Conservation (phyloP, 2,329 filamentous ascomycete genomes). For the Aspergillus jensenii region DNA sequence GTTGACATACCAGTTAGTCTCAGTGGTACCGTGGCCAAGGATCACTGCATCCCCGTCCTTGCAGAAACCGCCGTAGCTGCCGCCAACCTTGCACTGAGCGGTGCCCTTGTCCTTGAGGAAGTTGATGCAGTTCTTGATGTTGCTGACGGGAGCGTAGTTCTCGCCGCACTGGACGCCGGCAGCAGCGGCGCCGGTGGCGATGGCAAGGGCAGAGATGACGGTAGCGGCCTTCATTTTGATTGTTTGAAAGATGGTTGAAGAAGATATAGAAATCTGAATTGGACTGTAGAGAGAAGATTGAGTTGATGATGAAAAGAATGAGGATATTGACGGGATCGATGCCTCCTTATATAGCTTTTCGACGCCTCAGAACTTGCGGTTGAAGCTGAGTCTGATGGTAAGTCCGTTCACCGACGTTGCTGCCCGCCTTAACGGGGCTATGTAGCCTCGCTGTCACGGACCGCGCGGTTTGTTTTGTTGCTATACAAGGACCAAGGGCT, state of each 20-base stretch:
- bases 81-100: background rate
- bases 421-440: no score
- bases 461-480: no score
- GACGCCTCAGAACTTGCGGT: background rate
- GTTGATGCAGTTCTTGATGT: constrained; percentile 2
- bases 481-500: no score
- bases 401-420: no score
- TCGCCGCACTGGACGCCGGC: background rate
- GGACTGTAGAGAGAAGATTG: background rate
- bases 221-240: background rate
- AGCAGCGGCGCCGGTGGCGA: background rate
- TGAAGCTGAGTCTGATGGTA: no score
- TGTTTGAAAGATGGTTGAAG: background rate
- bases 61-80: constrained; percentile 3
- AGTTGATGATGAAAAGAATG: background rate
- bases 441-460: no score
- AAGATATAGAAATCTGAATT: background rate
- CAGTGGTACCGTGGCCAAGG: background rate
- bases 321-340: background rate
- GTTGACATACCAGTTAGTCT: constrained; percentile 1
- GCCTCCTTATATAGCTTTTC: background rate
- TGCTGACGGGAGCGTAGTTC: background rate
- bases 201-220: background rate
- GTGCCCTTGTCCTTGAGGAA: background rate
- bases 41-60: background rate